Base-by-base conservation (phyloP, 208 protist genomes). In the Acanthamoeba healyi region DNA sequence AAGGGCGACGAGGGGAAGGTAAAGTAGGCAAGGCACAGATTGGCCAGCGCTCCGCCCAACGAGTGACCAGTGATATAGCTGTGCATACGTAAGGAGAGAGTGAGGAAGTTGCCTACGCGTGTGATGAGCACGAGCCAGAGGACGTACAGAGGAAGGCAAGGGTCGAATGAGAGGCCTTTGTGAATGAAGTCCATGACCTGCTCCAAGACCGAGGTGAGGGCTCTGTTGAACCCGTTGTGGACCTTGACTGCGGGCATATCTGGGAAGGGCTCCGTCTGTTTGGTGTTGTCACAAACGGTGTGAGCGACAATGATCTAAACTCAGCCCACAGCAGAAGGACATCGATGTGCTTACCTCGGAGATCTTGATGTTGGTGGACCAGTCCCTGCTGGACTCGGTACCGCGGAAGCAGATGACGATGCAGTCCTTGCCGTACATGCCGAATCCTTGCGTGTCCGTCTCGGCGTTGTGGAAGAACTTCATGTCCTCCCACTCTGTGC, bases 1-100 rank as follows among this genome's bases (percentile, higher is more conserved):
- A 1, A 63, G 56, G 56, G 56, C 10, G 49, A 54, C 15, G 24
- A 24, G 82, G 82, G 49, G n/a, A 89, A 89, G 32, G 4, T 65
- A 29, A 65, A 15, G 49, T 93, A 93, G 9, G 40, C 89, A 0
- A 93, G 24, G 58, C 58, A 91, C 40, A 91, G 54, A 36, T 72
- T 63, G 89, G 89, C 89, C 42, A 93, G 65, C 46, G 89, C 89
- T 0, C 89, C 89, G 42, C 89, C 89, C 58, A 93, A 61, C 14
- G 89, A 93, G 22, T 93, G 89, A 2, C 89, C 89, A 3, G 89
- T 81, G 2, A 93, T 26, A 24, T 51, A 93, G 6, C 58, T 93
- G 42, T 32, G 4, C 34, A 26, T 1, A 63, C 56, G 19, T 19
- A 54, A 54, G 15, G 49, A 54, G 49, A 54, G 49, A 54, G 56